Evolutionary conservation across 345 rosid species (phyloP), one percentile per base, ranked within the genome.

Genomic region (Ailanthus altissimus): DNA sequence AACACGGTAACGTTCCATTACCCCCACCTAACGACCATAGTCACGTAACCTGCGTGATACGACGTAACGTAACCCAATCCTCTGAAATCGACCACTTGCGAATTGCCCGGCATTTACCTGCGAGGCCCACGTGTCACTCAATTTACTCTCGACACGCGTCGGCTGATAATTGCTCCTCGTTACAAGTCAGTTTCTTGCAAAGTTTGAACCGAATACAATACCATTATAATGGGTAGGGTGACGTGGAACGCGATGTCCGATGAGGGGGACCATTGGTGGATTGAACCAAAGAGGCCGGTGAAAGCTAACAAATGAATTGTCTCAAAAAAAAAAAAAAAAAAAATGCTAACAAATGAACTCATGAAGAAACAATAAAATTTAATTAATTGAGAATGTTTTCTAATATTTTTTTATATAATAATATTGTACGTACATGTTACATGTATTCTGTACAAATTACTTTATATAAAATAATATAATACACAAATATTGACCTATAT

Each of bases 31-130:
- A 85, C 81, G 16, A n/a, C 46, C 47, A 15, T 5, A 40, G 63
- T 78, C 88, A 85, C 81, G 83, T 71, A 83, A 80, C 83, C 82
- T 13, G 76, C 74, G 84, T 63, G 87, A 81, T 57, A 50, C 49
- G 82, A 79, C 85, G 82, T 70, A 75, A 77, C 81, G 38, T 32
- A 32, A 32, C 38, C 38, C 28, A 74, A 79, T 61, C 56, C 56
- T 5, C 14, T 32, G 12, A 57, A 73, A 65, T 75, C 66, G 74
- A 64, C 79, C 76, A 79, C n/a, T n/a, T n/a, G n/a, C n/a, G n/a
- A 63, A 72, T 2, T 58, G 23, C 43, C 71, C 25, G 75, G 49
- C 69, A 67, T 61, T 38, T 67, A 69, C 28, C 11, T 61, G 54
- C 28, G 8, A 3, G 18, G 36, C 62, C 75, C 73, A 76, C 80